Percentiles rank a stretch among this genome's conserved stretches.
Conservation (phyloP, 1,139 yeast species). For the Candida sojae region DNA sequence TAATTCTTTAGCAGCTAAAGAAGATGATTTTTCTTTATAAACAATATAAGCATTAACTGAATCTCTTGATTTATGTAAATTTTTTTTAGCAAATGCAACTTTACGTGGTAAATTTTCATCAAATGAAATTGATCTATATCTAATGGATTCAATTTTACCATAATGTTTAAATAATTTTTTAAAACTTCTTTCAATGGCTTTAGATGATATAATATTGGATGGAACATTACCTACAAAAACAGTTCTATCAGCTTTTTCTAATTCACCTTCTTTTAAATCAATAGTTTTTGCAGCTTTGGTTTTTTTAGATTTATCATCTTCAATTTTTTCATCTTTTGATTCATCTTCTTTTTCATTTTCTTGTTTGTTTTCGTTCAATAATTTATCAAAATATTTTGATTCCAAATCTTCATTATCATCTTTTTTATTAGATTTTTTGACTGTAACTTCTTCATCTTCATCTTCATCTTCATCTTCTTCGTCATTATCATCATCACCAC, state of each 20-base stretch:
- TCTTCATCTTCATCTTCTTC: constrained; percentile 17
- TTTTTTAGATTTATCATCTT: constrained; percentile 9
- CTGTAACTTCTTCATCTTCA: constrained; percentile 17
- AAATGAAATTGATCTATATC: constrained; percentile 92
- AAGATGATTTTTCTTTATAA: constrained; percentile 52
- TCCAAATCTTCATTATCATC: constrained; percentile 51
- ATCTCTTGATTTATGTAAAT: constrained; percentile 75
- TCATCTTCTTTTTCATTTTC: constrained; percentile 21
- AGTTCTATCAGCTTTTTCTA: constrained; percentile 85
- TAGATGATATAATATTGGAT: constrained; percentile 62
- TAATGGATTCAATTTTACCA: constrained; percentile 69
- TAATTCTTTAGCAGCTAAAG: constrained; percentile 52
- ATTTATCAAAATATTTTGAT: constrained; percentile 44
- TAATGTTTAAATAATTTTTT: constrained; percentile 57
- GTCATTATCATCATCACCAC: constrained; percentile 16
- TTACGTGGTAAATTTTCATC: constrained; percentile 88
- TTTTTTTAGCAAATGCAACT: constrained; percentile 83
- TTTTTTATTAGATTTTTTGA: constrained; percentile 22
- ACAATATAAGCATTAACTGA: constrained; percentile 90
- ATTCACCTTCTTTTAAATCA: constrained; percentile 65
- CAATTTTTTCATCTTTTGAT: constrained; percentile 16
- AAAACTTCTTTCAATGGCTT: constrained; percentile 61
- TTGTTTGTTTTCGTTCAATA: constrained; percentile 29
- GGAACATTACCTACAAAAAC: constrained; percentile 89
- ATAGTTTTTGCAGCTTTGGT: constrained; percentile 41